A percentile compares a stretch with the other conserved stretches of the same genome.
phyloP scores from a whole-genome alignment of 345 rosid species.

The Psidium guajava region DNA sequence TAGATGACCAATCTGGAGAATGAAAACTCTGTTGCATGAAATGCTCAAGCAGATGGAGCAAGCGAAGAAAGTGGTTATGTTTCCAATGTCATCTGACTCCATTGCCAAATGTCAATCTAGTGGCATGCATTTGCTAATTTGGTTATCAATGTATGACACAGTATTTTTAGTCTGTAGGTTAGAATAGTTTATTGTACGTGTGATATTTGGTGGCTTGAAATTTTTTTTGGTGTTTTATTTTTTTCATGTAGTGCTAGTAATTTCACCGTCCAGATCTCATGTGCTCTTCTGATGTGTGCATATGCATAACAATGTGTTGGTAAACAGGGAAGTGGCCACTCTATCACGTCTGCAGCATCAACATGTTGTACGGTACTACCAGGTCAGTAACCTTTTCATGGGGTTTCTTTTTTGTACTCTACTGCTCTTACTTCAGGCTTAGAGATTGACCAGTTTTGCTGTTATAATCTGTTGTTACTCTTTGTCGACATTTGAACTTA shows the following conservation, averaged over 20 bases:
- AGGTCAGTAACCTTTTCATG: conserved; percentile 24
- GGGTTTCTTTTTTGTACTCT: background rate
- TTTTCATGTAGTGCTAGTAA: background rate
- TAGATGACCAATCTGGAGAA: background rate
- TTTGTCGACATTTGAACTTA: background rate
- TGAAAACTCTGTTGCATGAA: background rate
- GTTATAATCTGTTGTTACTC: background rate
- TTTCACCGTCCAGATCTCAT: background rate
- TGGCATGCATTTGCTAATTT: background rate
- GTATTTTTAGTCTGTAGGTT: background rate
- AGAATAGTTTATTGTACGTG: background rate
- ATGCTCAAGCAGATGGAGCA: background rate
- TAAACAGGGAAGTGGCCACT: conserved; percentile 90
- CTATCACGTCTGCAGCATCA: conserved; percentile 97
- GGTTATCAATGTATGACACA: background rate
- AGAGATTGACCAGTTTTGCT: background rate
- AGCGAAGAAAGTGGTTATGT: background rate
- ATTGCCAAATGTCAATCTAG: background rate
- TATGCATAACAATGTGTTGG: conserved; percentile 12
- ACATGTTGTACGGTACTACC: conserved; percentile 99
- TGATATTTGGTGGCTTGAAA: background rate
- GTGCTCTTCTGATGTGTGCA: background rate
- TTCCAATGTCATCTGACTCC: background rate
- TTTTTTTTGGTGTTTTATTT: background rate
- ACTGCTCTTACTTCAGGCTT: background rate